Base-by-base conservation (phyloP, 768 basidiomycete species). In the Leccinum rimulosum region DNA sequence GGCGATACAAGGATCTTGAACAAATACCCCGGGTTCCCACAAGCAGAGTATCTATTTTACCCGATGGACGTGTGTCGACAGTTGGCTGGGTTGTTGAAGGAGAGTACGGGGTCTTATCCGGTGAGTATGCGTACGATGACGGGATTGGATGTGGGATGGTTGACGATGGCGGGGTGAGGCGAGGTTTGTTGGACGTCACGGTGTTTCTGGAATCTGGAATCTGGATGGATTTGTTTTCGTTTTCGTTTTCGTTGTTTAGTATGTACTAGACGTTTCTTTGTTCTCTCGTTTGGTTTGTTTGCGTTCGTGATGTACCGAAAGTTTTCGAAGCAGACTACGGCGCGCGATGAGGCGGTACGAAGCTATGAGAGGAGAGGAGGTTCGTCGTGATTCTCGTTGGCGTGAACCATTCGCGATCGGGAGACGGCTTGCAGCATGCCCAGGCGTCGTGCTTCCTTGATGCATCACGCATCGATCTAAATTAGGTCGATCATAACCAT, bases 1-100 rank as follows among this genome's bases (percentile, higher is more conserved):
- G 19, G 8, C 31, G 35, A 22, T 22, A 36, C 1, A 56, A 89
- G 84, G 52, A 76, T 87, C 31, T 65, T 90, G 58, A 77, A 85
- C 66, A 86, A 80, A 63, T 89, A 91, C 70, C 90, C 91, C 35
- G 86, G 88, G 19, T 93, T 93, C 69, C 87, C 88, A 9, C 91
- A 93, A 69, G 88, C 91, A n/a, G 95, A 98, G 71, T 84, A 88
- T 61, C 76, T 97, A 9, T 85, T 82, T 35, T 97, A 98, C 68
- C 91, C 95, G 0, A 82, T 86, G 75, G 78, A 85, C 25, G 81
- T 92, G 12, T 93, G 94, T 70, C 82, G 82, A 10, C 83, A 86
- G 50, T 71, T 98, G 19, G 85, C 86, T 0, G 81, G 75, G 6
- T 66, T 89, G 58, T 77, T 98, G 66, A 83, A 79, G 69, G 89